Base-by-base conservation (phyloP, 768 basidiomycete genomes). In the Leucocoprinus sp. region DNA sequence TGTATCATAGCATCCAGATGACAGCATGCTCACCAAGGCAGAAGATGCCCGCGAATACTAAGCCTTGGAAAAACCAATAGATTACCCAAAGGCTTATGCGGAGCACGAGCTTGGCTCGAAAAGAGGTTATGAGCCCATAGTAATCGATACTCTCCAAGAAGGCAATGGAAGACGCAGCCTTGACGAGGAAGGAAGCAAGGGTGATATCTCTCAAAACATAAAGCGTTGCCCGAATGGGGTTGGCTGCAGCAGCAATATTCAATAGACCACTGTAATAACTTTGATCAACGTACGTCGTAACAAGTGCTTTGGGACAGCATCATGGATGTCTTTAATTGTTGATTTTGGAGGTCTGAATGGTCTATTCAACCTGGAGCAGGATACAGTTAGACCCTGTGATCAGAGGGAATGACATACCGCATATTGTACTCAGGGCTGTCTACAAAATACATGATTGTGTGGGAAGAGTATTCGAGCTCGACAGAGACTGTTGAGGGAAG, bases 271-370 rank as follows among this genome's bases (percentile, higher is more conserved):
- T 7, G 6, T 14, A 21, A 41, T 37, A 24, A 19, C 19, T 35
- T 26, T 9, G 27, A 27, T 14, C 17, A 14, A 45, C 62, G 54
- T 61, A 67, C 70, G 62, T 50, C 61, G 64, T n/a, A 75, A 60
- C 7, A 77, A 58, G 35, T 75, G 61, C 58, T 73, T 76, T 1
- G 76, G 76, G 15, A 78, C 75, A 3, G 71, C 74, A 49, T 74
- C 70, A 45, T 75, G 75, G 42, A 79, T 63, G 42, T 77, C 69
- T 56, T 76, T 76, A 34, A 78, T 57, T 0, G 71, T 72, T 12
- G 69, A 63, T 9, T 57, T 65, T 2, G 76, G 74, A 7, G 76
- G 76, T 15, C 57, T 56, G 55, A 76, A 80, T 4, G 74, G 69
- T 50, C 60, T 67, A 28, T 59, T 56, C 37, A 70, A 56, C 49